These are phyloP conservation scores for Pichia exigua DNA, from an alignment of 805 yeast genomes.

Conservation along the genomic window DNA sequence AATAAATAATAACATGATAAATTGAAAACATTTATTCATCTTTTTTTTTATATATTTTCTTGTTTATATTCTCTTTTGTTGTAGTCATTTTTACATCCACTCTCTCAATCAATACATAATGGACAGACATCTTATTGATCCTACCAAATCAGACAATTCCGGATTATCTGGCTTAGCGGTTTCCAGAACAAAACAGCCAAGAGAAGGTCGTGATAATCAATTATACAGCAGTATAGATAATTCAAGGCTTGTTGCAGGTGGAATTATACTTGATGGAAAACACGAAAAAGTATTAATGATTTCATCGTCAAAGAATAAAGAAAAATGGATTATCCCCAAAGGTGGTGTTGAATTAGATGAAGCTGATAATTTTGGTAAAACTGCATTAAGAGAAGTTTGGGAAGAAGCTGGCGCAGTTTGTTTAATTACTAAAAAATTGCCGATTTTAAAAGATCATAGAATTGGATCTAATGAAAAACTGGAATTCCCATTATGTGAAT, in stretches of 20 bases:
- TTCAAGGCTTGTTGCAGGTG: constrained; percentile 89
- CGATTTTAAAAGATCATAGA: constrained; percentile 53
- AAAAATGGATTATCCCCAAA: constrained; percentile 85
- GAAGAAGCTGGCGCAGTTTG: constrained; percentile 94
- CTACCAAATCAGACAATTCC: background rate
- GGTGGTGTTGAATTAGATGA: constrained; percentile 94
- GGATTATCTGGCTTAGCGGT: constrained; percentile 8
- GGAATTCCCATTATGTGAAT: constrained; percentile 64
- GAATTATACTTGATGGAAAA: constrained; percentile 58
- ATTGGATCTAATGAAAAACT: background rate
- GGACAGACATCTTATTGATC: background rate
- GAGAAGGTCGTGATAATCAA: constrained; percentile 55
- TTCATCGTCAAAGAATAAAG: constrained; percentile 59
- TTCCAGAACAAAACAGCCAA: constrained; percentile 28
- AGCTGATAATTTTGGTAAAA: constrained; percentile 31
- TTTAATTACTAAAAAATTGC: constrained; percentile 42
- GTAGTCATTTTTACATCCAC: too few species aligned
- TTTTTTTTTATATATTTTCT: too few species aligned
- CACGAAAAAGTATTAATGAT: constrained; percentile 67
- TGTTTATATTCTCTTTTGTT: too few species aligned
- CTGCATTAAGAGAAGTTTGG: constrained; percentile 91
- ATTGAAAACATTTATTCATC: too few species aligned
- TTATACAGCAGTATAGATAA: constrained; percentile 53
- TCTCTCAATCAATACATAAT: too few species aligned
- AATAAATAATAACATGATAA: too few species aligned